These are phyloP conservation scores for Amaranthus hypochondriacus DNA, from an alignment of 148 eudicot species.

Conservation along the genomic window DNA sequence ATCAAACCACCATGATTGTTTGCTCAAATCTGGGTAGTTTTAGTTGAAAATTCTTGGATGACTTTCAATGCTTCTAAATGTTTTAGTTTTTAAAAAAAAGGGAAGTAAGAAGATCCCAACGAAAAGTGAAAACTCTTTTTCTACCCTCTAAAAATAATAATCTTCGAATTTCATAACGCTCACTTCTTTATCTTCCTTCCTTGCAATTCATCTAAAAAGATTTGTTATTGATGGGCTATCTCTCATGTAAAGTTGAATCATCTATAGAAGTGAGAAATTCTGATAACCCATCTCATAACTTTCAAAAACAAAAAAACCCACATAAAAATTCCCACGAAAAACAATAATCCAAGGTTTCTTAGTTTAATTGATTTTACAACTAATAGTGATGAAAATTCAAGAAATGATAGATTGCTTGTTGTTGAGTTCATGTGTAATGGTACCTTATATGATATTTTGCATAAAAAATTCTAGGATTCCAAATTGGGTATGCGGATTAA, in stretches of 20 bases:
- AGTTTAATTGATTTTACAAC: slow-evolving; percentile 62
- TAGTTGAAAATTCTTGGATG: too few species aligned
- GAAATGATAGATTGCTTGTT: slow-evolving; percentile 48
- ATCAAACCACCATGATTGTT: too few species aligned
- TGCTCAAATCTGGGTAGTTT: too few species aligned
- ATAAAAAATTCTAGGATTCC: slow-evolving; percentile 42
- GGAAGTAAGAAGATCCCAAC: slow-evolving; percentile 6
- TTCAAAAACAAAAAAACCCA: not conserved
- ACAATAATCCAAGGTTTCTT: slow-evolving; percentile 66
- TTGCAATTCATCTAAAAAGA: not conserved
- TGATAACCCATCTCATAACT: slow-evolving; percentile 20
- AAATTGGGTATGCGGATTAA: slow-evolving; percentile 53
- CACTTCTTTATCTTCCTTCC: not conserved
- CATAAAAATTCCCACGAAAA: slow-evolving; percentile 15
- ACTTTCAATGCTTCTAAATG: too few species aligned
- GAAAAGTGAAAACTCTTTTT: not conserved
- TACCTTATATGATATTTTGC: slow-evolving; percentile 66
- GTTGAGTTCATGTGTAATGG: slow-evolving; percentile 92
- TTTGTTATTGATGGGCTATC: slow-evolving; percentile 59
- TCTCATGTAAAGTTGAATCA: slow-evolving; percentile 71
- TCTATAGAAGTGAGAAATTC: slow-evolving; percentile 39
- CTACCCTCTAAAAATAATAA: not conserved
- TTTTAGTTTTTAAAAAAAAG: not conserved
- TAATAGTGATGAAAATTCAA: slow-evolving; percentile 11
- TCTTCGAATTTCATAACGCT: not conserved